Evolutionary conservation across 2,329 filamentous ascomycete species (phyloP), one percentile per base, ranked within the genome.

Genomic region (Fusarium kyushuense): DNA sequence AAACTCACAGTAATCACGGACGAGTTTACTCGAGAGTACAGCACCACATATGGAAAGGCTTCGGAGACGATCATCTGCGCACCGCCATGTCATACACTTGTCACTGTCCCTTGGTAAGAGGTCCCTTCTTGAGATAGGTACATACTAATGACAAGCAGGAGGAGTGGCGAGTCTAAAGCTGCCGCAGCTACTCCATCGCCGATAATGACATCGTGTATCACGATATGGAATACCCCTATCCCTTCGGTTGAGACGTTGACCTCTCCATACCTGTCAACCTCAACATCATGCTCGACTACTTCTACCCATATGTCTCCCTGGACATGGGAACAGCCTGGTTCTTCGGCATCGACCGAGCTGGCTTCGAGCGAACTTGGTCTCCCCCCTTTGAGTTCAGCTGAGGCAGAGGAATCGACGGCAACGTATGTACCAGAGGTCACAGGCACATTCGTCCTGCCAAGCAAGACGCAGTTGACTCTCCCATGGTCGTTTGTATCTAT

Each of bases 31-130:
- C 47, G 35, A 17, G 27, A 13, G 27, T 42, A 29, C 30, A 40
- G 41, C 19, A 43, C 57, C 36, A 48, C 48, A 12, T 46, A 51
- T 41, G 54, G 23, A 13, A 42, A 56, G 29, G 45, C 41, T 27
- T 45, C 67, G 6, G 60, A 63, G 46, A 72, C 69, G 30, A 68
- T 72, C 16, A 35, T 67, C 17, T 74, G 72, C 42, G 58, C 69
- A 11, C 63, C 70, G 8, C 45, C 55, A 32, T 74, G 72, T 32
- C 56, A 70, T 5, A 74, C 72, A 16, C 49, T 74, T 12, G 62
- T 61, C 17, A 72, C 72, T 25, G 63, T 62, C 12, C 62, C 55
- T 19, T 64, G 56, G 72, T 74, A 67, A 42, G 69, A 33, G 27
- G 2, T 3, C 6, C 9, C 12, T 23, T 12, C 8, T 3, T 35